Base-by-base conservation (phyloP, 2,329 filamentous ascomycete species). In the Rutstroemia sp. region DNA sequence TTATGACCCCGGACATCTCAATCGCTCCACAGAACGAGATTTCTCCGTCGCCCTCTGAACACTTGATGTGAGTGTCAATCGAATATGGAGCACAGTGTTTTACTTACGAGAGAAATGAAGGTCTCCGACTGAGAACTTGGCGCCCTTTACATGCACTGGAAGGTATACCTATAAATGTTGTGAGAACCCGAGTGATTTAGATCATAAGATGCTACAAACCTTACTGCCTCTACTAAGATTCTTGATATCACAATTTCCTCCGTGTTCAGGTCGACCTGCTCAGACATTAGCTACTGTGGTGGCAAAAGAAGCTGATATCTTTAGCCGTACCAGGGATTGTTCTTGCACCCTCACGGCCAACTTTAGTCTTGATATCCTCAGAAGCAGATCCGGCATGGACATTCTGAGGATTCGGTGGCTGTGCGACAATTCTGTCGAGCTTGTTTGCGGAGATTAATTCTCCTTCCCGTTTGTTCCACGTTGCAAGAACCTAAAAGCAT, bases 171-270 rank as follows among this genome's bases (percentile, higher is more conserved):
- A 92, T 57, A 80, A 12, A 46, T 30, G 8, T 51, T n/a, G 10
- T 52, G 44, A 52, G 41, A 39, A 47, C n/a, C 8, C 12, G 2
- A 47, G 4, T 47, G 21, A 16, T 4, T 6, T 4, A 47, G 2
- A 4, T 47, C 21, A 23, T 6, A 47, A 27, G 45, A 23, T 47
- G 12, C 2, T 27, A 47, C 14, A 23, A 9, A 56, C 54, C 18
- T 54, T 57, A 25, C 49, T 86, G 2, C 89, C 90, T 6, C 89
- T 77, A 1, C 81, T 87, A 30, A 95, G 76, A 65, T 94, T 94
- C 75, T 95, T 95, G 71, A 95, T 94, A 63, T 96, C 90, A 68
- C 90, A 94, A 66, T 95, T 95, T 0, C 91, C 92, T 14, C 92
- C 92, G 64, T 67, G 65, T 54, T 68, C 66, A 2, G 66, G 66